phyloP scores from a whole-genome alignment of 2,329 filamentous ascomycete species.

The Fusarium camptoceras region DNA sequence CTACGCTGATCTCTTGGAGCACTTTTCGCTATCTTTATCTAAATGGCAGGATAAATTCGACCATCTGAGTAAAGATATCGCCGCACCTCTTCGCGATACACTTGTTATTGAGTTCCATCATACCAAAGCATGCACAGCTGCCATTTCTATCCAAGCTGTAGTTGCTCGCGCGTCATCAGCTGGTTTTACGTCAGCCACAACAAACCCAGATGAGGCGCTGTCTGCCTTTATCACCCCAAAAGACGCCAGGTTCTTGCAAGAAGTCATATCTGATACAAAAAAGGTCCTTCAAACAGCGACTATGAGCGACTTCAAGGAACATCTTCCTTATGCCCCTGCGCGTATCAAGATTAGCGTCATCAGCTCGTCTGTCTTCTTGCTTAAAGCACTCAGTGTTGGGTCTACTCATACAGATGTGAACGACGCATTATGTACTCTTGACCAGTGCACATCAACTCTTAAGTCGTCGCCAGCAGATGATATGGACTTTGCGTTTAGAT shows the following conservation, averaged over 20 bases:
- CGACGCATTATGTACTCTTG: constrained; percentile 21
- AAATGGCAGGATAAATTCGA: constrained; percentile 33
- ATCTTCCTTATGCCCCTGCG: constrained; percentile 33
- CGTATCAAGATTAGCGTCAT: constrained; percentile 38
- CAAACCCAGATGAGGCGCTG: constrained; percentile 18
- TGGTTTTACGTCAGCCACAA: constrained; percentile 2
- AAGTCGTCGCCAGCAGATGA: constrained; percentile 33
- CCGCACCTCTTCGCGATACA: constrained; percentile 11
- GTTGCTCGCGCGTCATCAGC: constrained; percentile 27
- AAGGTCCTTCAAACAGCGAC: constrained; percentile 31
- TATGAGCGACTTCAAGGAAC: constrained; percentile 14
- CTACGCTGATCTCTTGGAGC: constrained; percentile 34
- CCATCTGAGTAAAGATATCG: constrained; percentile 6
- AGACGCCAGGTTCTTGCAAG: constrained; percentile 35
- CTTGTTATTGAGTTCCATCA: constrained; percentile 38
- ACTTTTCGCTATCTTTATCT: constrained; percentile 25
- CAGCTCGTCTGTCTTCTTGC: constrained; percentile 39
- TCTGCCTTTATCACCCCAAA: constrained; percentile 30
- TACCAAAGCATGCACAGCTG: constrained; percentile 36
- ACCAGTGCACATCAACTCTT: constrained; percentile 33
- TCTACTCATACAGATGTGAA: constrained; percentile 29
- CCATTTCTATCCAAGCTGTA: constrained; percentile 41
- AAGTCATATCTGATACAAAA: constrained; percentile 37
- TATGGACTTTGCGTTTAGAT: constrained; percentile 43
- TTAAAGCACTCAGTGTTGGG: constrained; percentile 38